Percentiles rank a stretch among this genome's conserved stretches.
phyloP scores from a whole-genome alignment of 768 basidiomycete genomes.

The Leucocoprinus sp. region DNA sequence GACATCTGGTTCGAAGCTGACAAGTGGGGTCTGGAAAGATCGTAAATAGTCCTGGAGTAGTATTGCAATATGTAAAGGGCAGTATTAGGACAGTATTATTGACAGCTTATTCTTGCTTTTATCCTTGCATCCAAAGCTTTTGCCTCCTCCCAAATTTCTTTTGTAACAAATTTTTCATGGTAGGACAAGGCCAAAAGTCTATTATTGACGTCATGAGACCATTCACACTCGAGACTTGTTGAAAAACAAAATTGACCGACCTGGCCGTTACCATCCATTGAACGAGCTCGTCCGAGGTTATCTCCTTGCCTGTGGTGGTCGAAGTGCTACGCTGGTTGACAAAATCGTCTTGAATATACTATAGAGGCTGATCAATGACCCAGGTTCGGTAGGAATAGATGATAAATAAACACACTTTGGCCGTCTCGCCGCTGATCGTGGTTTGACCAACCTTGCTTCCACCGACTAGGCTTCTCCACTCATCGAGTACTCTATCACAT shows the following conservation, averaged over 20 bases:
- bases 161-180: slow-evolving; percentile 46
- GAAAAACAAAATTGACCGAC: slow-evolving; percentile 29
- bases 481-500: slow-evolving; percentile 33
- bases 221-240: no score
- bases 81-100: no score
- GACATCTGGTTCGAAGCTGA: slow-evolving; percentile 62
- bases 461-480: slow-evolving; percentile 52
- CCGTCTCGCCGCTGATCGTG: slow-evolving; percentile 42
- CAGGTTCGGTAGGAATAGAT: background rate
- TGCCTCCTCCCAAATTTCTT: slow-evolving; percentile 54
- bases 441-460: slow-evolving; percentile 54
- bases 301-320: slow-evolving; percentile 15
- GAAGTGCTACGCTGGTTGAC: slow-evolving; percentile 35
- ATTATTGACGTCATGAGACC: slow-evolving; percentile 6
- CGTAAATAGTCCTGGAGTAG: slow-evolving; percentile 10
- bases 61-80: no score
- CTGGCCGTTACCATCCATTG: slow-evolving; percentile 62
- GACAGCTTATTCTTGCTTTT: slow-evolving; percentile 24
- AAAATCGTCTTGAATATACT: slow-evolving; percentile 78
- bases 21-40: slow-evolving; percentile 24
- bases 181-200: slow-evolving; percentile 60
- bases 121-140: slow-evolving; percentile 51
- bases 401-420: slow-evolving; percentile 43
- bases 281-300: slow-evolving; percentile 55
- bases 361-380: background rate